Percentiles rank a stretch among this genome's conserved stretches.
Evolutionary conservation across 371 early-diverging fungal species (phyloP).

Genomic region (Mucor velutinosus): DNA sequence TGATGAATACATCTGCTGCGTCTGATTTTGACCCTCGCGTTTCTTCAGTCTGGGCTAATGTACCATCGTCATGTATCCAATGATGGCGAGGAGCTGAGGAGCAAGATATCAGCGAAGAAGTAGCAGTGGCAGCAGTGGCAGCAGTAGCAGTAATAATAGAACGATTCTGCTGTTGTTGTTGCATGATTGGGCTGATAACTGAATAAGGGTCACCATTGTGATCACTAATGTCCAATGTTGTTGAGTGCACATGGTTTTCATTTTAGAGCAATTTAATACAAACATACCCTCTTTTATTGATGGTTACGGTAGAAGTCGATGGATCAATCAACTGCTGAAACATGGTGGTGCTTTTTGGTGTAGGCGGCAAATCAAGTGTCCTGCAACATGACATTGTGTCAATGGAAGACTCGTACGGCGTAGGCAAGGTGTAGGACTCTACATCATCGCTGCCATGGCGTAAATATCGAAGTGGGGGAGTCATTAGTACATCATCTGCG

Average conservation of each 20-base stretch:
- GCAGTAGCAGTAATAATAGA: conserved; percentile 4
- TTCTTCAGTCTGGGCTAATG: conserved; percentile 19
- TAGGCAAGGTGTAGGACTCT: conserved; percentile 19
- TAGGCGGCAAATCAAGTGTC: conserved; percentile 27
- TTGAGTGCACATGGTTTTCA: background rate
- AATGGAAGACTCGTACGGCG: conserved; percentile 38
- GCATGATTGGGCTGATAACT: background rate
- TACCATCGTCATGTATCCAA: conserved; percentile 23
- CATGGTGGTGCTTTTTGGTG: conserved; percentile 35
- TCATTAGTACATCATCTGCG: conserved; percentile 29
- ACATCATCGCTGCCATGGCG: conserved; percentile 18
- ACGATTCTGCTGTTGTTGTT: conserved; percentile 5
- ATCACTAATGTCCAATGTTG: background rate
- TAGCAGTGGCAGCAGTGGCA: background rate
- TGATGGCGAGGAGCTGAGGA: background rate
- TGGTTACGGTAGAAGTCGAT: background rate
- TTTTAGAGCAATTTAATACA: background rate
- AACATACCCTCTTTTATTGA: conserved; percentile 3
- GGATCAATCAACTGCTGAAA: conserved; percentile 13
- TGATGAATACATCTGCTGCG: conserved; percentile 22
- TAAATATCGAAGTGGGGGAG: conserved; percentile 33
- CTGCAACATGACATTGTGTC: conserved; percentile 32
- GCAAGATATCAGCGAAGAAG: background rate
- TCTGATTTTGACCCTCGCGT: conserved; percentile 18
- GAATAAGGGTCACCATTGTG: conserved; percentile 7